Evolutionary conservation across 768 basidiomycete genomes (phyloP).

Genomic region (Boletellus ananas): DNA sequence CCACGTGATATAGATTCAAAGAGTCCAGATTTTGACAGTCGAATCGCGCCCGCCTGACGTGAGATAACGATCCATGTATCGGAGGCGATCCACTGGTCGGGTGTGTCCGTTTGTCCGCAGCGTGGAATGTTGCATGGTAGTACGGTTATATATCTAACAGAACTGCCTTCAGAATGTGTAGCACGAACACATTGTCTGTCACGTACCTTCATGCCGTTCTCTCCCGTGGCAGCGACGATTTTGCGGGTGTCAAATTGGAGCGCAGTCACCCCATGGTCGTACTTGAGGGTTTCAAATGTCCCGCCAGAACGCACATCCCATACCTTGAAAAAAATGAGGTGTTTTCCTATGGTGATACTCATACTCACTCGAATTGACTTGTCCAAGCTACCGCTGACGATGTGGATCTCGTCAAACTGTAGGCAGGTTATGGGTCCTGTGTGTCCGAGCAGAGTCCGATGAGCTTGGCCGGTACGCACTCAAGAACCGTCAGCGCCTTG

Average conservation of each 20-base stretch:
- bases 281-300: constrained; percentile 83
- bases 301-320: constrained; percentile 95
- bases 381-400: constrained; percentile 90
- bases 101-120: constrained; percentile 91
- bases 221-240: constrained; percentile 87
- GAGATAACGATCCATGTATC: constrained; percentile 96
- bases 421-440: constrained; percentile 91
- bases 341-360: not conserved
- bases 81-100: constrained; percentile 77
- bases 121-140: constrained; percentile 82
- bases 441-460: constrained; percentile 89
- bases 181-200: not conserved
- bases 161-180: not conserved
- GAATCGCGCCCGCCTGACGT: constrained; percentile 88
- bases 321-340: constrained; percentile 48
- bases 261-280: constrained; percentile 85
- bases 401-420: constrained; percentile 94
- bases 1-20: constrained; percentile 43
- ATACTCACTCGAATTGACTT: constrained; percentile 79
- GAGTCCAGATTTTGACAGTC: constrained; percentile 87
- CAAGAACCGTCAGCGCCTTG: not conserved
- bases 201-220: constrained; percentile 85
- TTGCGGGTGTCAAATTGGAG: constrained; percentile 95
- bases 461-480: constrained; percentile 98
- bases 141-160: constrained; percentile 86